Base-by-base conservation (phyloP, 192 early-diverging fungal species). In the Mortierella antarctica region DNA sequence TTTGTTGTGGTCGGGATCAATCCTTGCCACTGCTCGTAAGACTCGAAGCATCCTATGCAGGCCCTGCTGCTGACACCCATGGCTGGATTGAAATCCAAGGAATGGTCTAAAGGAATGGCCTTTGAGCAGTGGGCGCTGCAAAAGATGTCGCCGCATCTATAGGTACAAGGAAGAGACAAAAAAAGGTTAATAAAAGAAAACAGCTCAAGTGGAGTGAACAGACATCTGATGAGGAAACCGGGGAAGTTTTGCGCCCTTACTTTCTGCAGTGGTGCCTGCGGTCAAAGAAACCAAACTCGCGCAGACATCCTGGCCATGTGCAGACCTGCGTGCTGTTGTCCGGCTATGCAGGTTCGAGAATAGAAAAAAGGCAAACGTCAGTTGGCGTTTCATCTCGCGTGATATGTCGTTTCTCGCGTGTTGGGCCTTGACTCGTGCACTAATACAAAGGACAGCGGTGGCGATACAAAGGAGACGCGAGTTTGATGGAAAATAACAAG, bases 121-220 rank as follows among this genome's bases (percentile, higher is more conserved):
- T 80, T 80, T 66, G 77, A 80, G 54, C 77, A 71, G 66, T 80
- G 77, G 31, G 77, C 65, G 51, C 77, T 72, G 70, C 77, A 80
- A 67, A 80, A 80, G 67, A 78, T 78, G 51, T 78, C 74, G 39
- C 74, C 74, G 45, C 74, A 78, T 65, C 74, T 78, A 60, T 13
- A 45, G 40, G 31, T 21, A 57, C 39, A 57, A 64, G 52, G n/a
- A 63, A 9, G 23, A 18, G 1, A 41, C 23, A 60, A n/a, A 11
- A 45, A 60, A n/a, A 60, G 21, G 21, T 9, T 52, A 46, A 51
- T 39, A 3, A 60, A 40, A 23, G 48, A 47, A 8, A 41, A 23
- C 17, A 41, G 42, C 15, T 46, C 47, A 21, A 21, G 40, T 62
- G 15, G 23, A 48, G 31, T 44, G 39, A 42, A 54, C 13, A 46